These are phyloP conservation scores for Sphagnurus paluster DNA, from an alignment of 1,284 basidiomycete genomes.

Conservation along the genomic window DNA sequence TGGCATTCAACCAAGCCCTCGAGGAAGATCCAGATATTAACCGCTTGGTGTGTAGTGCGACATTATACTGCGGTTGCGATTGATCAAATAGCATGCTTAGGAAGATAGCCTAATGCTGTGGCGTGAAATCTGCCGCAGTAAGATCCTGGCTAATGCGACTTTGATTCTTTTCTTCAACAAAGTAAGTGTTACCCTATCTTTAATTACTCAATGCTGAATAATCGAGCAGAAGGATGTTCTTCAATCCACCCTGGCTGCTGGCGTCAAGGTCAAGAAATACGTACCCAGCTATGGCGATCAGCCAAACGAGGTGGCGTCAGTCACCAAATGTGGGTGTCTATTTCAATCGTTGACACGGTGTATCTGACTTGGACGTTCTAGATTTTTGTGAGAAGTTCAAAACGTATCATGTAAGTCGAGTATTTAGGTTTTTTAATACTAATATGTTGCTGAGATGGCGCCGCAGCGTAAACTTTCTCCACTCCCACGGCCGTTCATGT, in stretches of 20 bases:
- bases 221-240: slow-evolving; percentile 56
- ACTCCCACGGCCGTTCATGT: slow-evolving; percentile 46
- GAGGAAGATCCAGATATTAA: slow-evolving; percentile 46
- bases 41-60: slow-evolving; percentile 34
- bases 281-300: slow-evolving; percentile 62
- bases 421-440: slow-evolving; percentile 4
- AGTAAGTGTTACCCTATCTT: slow-evolving; percentile 27
- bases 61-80: no score
- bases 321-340: slow-evolving; percentile 47
- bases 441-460: not conserved
- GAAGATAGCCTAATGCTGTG: slow-evolving; percentile 65
- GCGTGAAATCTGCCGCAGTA: slow-evolving; percentile 61
- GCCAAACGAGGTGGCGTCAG: slow-evolving; percentile 53
- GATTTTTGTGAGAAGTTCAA: slow-evolving; percentile 56
- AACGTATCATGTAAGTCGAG: slow-evolving; percentile 33
- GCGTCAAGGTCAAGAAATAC: slow-evolving; percentile 56
- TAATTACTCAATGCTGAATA: not conserved
- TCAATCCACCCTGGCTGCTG: slow-evolving; percentile 53
- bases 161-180: slow-evolving; percentile 73
- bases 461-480: slow-evolving; percentile 46
- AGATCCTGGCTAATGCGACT: slow-evolving; percentile 53
- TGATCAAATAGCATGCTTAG: slow-evolving; percentile 28
- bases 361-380: slow-evolving; percentile 21
- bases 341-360: not conserved
- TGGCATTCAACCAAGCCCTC: slow-evolving; percentile 43